Evolutionary conservation across 2,329 filamentous ascomycete genomes (phyloP), one percentile per base, ranked within the genome.

Genomic region (Trichoderma hamatum): DNA sequence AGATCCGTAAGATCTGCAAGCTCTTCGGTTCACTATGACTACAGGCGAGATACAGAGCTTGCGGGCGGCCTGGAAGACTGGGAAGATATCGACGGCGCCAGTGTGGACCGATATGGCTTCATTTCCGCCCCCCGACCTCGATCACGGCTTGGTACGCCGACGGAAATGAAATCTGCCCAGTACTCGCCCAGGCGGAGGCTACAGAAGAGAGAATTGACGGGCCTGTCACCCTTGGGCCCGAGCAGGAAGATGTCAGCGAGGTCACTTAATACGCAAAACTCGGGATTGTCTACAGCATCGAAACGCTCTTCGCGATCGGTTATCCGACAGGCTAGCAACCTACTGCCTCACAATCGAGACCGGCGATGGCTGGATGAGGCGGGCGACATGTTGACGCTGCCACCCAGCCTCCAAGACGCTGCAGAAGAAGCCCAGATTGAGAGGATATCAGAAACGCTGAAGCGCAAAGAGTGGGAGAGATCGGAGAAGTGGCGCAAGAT

Each of bases 51-150:
- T 60, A 81, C 82, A 70, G 84, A 88, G 74, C 78, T 85, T 51
- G 86, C 86, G 16, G 86, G 87, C 58, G 86, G 87, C 19, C 80
- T 90, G 24, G 89, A 91, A 75, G 88, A 91, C 74, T 91, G 88
- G 88, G 86, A 90, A 73, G 86, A 90, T 72, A 80, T 91, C 2
- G 81, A 88, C 65, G 86, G 84, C 36, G 82, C 81, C 61, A 85
- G 88, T 75, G 86, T 91, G 71, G 89, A 91, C 79, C 85, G 89
- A 75, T 91, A 90, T 75, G 89, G 89, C 70, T 91, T 91, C 79
- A 91, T 91, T 74, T 84, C 78, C 64, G 75, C 81, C 26, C 81
- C 82, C n/a, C 81, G 81, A 43, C 81, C 82, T 19, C 81, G 81
- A 43, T 82, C 84, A 24, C 80, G 81, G 36, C 76, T 80, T 28